phyloP scores from a whole-genome alignment of 176 grass and related monocot species.

The Tillandsia fasciculata region DNA sequence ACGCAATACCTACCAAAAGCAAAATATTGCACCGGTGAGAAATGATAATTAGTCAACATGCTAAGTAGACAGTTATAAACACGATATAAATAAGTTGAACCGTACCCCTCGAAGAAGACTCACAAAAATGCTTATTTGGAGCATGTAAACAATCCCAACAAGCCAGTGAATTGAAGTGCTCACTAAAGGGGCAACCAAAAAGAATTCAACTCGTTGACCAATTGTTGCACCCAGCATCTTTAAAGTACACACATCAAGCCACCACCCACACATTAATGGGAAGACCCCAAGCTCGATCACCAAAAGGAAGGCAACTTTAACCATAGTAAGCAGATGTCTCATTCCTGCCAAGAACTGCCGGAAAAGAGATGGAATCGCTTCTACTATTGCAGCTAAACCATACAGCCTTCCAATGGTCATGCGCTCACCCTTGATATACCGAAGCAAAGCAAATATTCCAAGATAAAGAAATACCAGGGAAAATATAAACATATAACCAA shows the following conservation, averaged over 20 bases:
- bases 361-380: slow-evolving; percentile 87
- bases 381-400: slow-evolving; percentile 59
- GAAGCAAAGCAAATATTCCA: slow-evolving; percentile 68
- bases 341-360: slow-evolving; percentile 75
- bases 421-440: slow-evolving; percentile 78
- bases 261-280: slow-evolving; percentile 98
- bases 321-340: slow-evolving; percentile 95
- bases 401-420: slow-evolving; percentile 87
- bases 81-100: slow-evolving; percentile 8
- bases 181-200: slow-evolving; percentile 65
- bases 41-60: background rate
- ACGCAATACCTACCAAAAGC: slow-evolving; percentile 53
- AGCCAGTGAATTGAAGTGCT: slow-evolving; percentile 96
- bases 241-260: slow-evolving; percentile 97
- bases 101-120: slow-evolving; percentile 98
- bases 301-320: slow-evolving; percentile 93
- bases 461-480: slow-evolving; percentile 78
- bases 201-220: slow-evolving; percentile 91
- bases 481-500: slow-evolving; percentile 85
- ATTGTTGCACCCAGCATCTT: slow-evolving; percentile 92
- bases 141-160: slow-evolving; percentile 99
- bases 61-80: slow-evolving; percentile 1
- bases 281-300: slow-evolving; percentile 98
- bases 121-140: slow-evolving; percentile 98
- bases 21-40: background rate